These are phyloP conservation scores for Suillus brevipes DNA, from an alignment of 768 basidiomycete species.

Conservation along the genomic window DNA sequence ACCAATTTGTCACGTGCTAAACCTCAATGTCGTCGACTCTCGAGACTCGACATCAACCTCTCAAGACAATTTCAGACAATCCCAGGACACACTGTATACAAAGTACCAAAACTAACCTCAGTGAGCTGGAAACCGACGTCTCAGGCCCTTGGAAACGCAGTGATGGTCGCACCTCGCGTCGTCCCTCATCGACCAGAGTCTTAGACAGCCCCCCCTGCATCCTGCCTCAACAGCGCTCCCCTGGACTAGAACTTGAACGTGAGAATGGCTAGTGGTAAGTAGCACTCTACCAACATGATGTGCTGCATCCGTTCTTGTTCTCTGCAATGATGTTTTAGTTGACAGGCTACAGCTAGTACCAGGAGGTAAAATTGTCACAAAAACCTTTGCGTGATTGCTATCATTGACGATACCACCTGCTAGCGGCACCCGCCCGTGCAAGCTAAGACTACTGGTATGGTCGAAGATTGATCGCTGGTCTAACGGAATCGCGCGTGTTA, in stretches of 20 bases:
- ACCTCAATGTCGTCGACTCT: too few relatives aligned
- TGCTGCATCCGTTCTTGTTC: not conserved
- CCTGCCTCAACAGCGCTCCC: not conserved
- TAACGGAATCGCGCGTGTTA: not conserved
- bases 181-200: not conserved
- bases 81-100: too few relatives aligned
- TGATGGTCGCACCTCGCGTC: not conserved
- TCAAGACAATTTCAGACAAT: too few relatives aligned
- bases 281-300: not conserved
- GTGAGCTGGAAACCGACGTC: too few relatives aligned
- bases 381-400: not conserved
- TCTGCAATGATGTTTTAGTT: not conserved
- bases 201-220: not conserved
- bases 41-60: too few relatives aligned
- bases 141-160: not conserved
- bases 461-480: not conserved
- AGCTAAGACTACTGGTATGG: not conserved
- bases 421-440: not conserved
- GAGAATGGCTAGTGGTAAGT: not conserved
- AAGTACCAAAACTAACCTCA: too few relatives aligned
- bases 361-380: not conserved
- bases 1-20: not conserved
- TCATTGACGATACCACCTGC: not conserved
- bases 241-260: not conserved
- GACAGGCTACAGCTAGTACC: not conserved